Base-by-base conservation (phyloP, 352 stramenopile species). In the Globisporangium iwayamae region DNA sequence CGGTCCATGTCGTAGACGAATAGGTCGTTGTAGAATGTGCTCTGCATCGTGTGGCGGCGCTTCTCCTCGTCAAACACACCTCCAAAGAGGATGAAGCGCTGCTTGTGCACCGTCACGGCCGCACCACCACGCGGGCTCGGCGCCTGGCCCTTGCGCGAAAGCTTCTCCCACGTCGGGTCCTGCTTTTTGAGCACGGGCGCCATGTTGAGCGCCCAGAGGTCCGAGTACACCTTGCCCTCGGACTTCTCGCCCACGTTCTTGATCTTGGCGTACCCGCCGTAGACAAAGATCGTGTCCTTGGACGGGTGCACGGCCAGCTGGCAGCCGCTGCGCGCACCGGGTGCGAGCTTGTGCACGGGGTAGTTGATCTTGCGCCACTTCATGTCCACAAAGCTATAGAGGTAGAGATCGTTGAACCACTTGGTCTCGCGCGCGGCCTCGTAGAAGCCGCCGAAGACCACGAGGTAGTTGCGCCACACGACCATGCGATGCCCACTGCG, bases 361-460 rank as follows among this genome's bases (percentile, higher is more conserved):
- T 91, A 92, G 59, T 72, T 68, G 13, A 95, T 75, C 60, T 94
- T 94, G 51, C 85, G 79, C 91, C 89, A 97, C 70, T 94, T 94
- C 54, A 96, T 79, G 41, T 97, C 89, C 9, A 87, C 84, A 46
- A 97, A 79, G 65, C 89, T 96, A 62, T 95, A 96, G 48, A 97
- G 66, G 62, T 88, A 98, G 34, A 99, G 61, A 70, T 99, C 97
- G 63, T 98, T 98, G 70, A 97, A 99, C 91, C 94, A 99, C 78
- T 92, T 95, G 66, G 85, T 95, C 69, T 95, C 89, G 39, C 87
- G 73, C 2, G 85, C 83, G 0, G 87, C 95, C 74, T 99, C 97
- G 71, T 98, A 98, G 69, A 99, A 99, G 32, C 97, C 97, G 45
- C 97, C 97, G 78, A 99, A 99, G 13, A 99, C 73, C 28, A 99